A percentile compares a stretch with the other conserved stretches of the same genome.
Evolutionary conservation across 2,329 filamentous ascomycete species (phyloP).

Genomic region (Camillea tinctor): DNA sequence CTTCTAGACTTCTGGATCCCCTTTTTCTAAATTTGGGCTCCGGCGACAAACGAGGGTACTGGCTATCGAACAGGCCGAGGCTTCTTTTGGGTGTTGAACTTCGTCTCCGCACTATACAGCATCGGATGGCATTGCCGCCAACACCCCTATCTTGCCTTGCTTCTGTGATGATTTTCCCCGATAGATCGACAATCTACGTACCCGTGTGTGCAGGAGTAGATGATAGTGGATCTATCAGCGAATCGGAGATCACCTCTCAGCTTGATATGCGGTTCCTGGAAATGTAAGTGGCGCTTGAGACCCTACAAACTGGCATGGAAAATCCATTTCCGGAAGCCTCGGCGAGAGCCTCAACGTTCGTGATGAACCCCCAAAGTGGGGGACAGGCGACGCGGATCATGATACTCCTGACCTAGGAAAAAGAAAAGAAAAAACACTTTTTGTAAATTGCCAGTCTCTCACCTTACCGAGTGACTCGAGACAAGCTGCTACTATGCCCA

Average conservation of each 20-base stretch:
- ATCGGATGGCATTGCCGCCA: background rate
- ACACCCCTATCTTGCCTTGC: background rate
- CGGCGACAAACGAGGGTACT: background rate
- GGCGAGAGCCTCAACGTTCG: background rate
- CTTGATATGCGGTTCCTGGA: background rate
- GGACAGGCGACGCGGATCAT: background rate
- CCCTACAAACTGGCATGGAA: background rate
- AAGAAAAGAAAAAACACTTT: background rate
- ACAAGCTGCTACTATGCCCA: background rate
- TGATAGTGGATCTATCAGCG: background rate
- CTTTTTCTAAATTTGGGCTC: background rate
- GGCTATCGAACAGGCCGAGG: background rate
- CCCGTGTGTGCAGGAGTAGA: background rate
- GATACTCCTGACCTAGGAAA: background rate
- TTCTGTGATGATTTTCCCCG: background rate
- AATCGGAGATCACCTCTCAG: background rate
- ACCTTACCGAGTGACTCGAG: background rate
- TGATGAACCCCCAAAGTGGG: background rate
- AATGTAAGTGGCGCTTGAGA: background rate
- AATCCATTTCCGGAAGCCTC: background rate
- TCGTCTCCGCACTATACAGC: background rate
- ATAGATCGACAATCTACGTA: background rate
- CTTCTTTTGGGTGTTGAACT: background rate
- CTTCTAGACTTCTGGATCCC: background rate
- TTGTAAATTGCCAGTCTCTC: background rate